A percentile compares a stretch with the other conserved stretches of the same genome.
phyloP scores from a whole-genome alignment of 2,329 filamentous ascomycete genomes.

The Alternaria angustiovoidea region DNA sequence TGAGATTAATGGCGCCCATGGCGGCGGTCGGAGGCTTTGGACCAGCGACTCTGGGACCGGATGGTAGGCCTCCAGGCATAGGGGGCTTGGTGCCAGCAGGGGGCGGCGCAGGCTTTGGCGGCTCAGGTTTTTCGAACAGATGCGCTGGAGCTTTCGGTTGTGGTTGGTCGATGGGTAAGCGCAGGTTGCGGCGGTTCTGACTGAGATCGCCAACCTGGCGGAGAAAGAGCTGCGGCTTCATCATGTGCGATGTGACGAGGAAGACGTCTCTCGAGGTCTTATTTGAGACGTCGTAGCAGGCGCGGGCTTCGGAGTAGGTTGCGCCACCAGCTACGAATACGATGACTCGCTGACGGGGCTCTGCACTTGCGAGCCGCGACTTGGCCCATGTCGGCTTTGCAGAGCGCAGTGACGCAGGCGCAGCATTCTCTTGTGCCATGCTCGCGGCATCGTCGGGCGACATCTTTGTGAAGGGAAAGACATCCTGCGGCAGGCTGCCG shows the following conservation, averaged over 20 bases:
- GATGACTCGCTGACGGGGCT: constrained; percentile 89
- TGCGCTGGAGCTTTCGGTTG: constrained; percentile 84
- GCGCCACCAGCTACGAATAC: constrained; percentile 96
- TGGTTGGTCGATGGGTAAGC: constrained; percentile 82
- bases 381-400: constrained; percentile 97
- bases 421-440: constrained; percentile 60
- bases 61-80: constrained; percentile 40
- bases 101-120: constrained; percentile 62
- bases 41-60: constrained; percentile 36
- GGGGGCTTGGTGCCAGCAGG: constrained; percentile 54
- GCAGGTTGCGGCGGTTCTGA: constrained; percentile 75
- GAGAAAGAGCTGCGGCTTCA: constrained; percentile 82
- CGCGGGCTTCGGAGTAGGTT: constrained; percentile 87
- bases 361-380: constrained; percentile 73
- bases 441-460: constrained; percentile 69
- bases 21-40: constrained; percentile 47
- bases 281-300: constrained; percentile 86
- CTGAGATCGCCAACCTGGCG: constrained; percentile 83
- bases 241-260: constrained; percentile 89
- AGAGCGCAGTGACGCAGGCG: constrained; percentile 76
- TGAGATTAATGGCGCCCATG: constrained; percentile 45
- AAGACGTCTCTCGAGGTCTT: constrained; percentile 82
- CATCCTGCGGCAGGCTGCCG: constrained; percentile 53
- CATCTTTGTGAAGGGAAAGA: constrained; percentile 60
- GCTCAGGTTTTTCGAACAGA: constrained; percentile 77